These are phyloP conservation scores for Wickerhamomyces tratensis DNA, from an alignment of 805 yeast genomes.

Conservation along the genomic window DNA sequence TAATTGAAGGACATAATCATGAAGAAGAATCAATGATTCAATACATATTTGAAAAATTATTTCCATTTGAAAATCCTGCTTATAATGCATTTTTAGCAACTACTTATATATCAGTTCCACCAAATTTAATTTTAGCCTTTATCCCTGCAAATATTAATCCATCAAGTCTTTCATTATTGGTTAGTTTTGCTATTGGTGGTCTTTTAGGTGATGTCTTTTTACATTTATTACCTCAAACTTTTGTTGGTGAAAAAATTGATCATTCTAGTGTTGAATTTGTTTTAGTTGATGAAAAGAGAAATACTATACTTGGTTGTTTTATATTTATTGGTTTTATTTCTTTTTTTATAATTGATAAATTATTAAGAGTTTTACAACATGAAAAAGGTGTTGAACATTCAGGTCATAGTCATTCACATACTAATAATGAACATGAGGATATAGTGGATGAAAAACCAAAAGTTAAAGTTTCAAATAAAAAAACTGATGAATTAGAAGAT, in stretches of 20 bases:
- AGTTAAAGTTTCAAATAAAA: constrained; percentile 8
- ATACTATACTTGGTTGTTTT: constrained; percentile 39
- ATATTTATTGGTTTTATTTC: constrained; percentile 51
- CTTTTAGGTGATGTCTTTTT: constrained; percentile 66
- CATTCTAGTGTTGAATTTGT: constrained; percentile 32
- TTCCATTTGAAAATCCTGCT: constrained; percentile 46
- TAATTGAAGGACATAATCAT: constrained; percentile 15
- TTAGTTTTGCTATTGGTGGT: constrained; percentile 71
- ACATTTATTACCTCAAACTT: constrained; percentile 64
- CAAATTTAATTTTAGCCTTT: constrained; percentile 44
- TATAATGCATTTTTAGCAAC: constrained; percentile 58
- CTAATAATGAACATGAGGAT: constrained; percentile 2
- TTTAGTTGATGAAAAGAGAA: constrained; percentile 40
- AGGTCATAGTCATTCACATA: constrained; percentile 32
- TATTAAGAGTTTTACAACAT: constrained; percentile 39
- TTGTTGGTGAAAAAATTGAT: constrained; percentile 39
- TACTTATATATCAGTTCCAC: constrained; percentile 54
- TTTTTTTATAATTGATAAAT: constrained; percentile 56
- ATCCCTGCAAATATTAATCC: constrained; percentile 50
- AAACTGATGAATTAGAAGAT: constrained; percentile 16
- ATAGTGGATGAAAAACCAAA: constrained; percentile 5
- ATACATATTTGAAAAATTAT: constrained; percentile 29
- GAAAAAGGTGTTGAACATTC: constrained; percentile 16
- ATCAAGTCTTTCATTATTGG: constrained; percentile 39
- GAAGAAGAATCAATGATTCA: constrained; percentile 22